These are phyloP conservation scores for Phytophthora agathidicida DNA, from an alignment of 352 stramenopile genomes.

Conservation along the genomic window DNA sequence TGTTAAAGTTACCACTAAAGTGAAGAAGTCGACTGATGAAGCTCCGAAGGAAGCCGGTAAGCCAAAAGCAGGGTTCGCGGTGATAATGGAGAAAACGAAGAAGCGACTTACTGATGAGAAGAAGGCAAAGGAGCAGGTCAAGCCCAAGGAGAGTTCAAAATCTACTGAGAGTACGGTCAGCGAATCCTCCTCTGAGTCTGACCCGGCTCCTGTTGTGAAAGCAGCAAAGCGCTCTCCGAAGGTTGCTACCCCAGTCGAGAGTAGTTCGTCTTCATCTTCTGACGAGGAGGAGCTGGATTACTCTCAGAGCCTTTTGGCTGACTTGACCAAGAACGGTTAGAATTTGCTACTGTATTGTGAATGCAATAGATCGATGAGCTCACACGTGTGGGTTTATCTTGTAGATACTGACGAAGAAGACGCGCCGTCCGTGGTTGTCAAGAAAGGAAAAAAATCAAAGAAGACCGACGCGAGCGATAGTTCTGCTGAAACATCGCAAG, in stretches of 20 bases:
- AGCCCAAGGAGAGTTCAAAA: constrained; percentile 30
- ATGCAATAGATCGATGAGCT: constrained; percentile 25
- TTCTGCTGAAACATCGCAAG: constrained; percentile 44
- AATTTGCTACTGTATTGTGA: constrained; percentile 29
- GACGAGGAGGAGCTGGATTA: constrained; percentile 79
- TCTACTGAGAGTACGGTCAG: constrained; percentile 25
- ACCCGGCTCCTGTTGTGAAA: constrained; percentile 14
- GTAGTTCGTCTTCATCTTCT: constrained; percentile 40
- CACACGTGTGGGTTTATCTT: constrained; percentile 16
- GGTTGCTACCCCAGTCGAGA: constrained; percentile 24
- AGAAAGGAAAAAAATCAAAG: constrained; percentile 36
- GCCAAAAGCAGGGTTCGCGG: constrained; percentile 39
- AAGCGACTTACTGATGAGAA: constrained; percentile 41
- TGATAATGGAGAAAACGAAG: constrained; percentile 47
- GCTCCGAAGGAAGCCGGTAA: constrained; percentile 14
- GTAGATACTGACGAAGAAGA: constrained; percentile 40
- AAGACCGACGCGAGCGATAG: constrained; percentile 38
- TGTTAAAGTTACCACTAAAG: constrained; percentile 7
- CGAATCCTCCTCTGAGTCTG: constrained; percentile 42
- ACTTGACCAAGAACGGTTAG: constrained; percentile 73
- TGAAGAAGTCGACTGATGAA: constrained; percentile 2
- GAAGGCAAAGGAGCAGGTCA: constrained; percentile 16
- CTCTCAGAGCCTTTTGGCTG: constrained; percentile 74
- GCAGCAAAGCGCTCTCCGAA: constrained; percentile 24
- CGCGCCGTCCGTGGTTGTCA: constrained; percentile 16